Evolutionary conservation across 768 basidiomycete species (phyloP).

Genomic region (Mycena galericulata): DNA sequence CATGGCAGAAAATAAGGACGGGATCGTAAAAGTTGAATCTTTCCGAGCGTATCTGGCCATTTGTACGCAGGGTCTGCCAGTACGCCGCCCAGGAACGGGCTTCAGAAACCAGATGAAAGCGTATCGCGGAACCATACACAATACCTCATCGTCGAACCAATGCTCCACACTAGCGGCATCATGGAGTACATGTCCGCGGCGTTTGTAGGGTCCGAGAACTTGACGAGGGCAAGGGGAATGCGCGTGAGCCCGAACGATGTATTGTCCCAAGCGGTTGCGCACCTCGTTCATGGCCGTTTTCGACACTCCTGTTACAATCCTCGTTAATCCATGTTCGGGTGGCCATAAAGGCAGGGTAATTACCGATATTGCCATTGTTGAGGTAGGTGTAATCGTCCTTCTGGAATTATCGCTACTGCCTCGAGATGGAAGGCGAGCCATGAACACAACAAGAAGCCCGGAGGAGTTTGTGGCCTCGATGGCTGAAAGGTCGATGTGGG

Average conservation of each 20-base stretch:
- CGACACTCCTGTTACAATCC: background rate
- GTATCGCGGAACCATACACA: slow-evolving; percentile 4
- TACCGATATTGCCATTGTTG: slow-evolving; percentile 30
- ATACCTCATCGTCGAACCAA: slow-evolving; percentile 48
- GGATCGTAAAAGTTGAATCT: slow-evolving; percentile 15
- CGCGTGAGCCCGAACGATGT: too few relatives aligned
- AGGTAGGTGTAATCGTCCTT: too few relatives aligned
- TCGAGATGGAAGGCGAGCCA: too few relatives aligned
- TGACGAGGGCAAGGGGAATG: background rate
- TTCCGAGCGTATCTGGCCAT: slow-evolving; percentile 28
- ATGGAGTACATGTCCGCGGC: slow-evolving; percentile 52
- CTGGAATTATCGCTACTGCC: too few relatives aligned
- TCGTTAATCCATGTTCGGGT: background rate
- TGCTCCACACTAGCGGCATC: slow-evolving; percentile 50
- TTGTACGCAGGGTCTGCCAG: slow-evolving; percentile 28
- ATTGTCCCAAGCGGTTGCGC: too few relatives aligned
- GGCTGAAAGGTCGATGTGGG: too few relatives aligned
- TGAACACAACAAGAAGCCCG: too few relatives aligned
- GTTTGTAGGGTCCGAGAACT: slow-evolving; percentile 54
- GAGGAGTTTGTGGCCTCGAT: too few relatives aligned
- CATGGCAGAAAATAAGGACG: slow-evolving; percentile 40
- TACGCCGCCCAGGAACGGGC: slow-evolving; percentile 34
- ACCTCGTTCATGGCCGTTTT: slow-evolving; percentile 23
- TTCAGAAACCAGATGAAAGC: slow-evolving; percentile 29
- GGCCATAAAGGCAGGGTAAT: background rate